Evolutionary conservation across 257 asterid species (phyloP).

Genomic region (Solanum virginianum): DNA sequence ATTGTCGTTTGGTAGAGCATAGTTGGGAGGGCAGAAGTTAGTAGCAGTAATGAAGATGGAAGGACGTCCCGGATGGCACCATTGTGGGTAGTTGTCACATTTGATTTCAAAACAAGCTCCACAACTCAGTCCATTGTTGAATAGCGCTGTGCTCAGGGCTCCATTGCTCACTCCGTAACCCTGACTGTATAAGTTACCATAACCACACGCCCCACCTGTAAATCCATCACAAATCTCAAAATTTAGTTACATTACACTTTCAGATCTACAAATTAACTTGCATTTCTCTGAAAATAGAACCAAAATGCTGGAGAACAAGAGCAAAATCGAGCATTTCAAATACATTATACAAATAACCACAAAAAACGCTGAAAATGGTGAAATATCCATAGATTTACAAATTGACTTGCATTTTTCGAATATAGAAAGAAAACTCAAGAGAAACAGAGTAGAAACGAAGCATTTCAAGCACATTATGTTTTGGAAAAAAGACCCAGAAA

Average conservation of each 20-base stretch:
- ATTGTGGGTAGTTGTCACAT: conserved; percentile 43
- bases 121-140: conserved; percentile 62
- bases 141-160: conserved; percentile 83
- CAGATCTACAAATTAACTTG: neutral
- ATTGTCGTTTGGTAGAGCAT: conserved; percentile 58
- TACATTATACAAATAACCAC: neutral
- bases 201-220: conserved; percentile 88
- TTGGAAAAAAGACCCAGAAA: neutral
- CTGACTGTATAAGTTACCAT: conserved; percentile 78
- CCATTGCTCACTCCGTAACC: conserved; percentile 88
- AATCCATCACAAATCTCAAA: neutral
- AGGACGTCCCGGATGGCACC: conserved; percentile 70
- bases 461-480: neutral
- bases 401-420: neutral
- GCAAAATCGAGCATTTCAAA: neutral
- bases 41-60: conserved; percentile 76
- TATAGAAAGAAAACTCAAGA: neutral
- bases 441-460: neutral
- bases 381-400: conserved; percentile 40
- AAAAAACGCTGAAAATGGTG: neutral
- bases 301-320: neutral
- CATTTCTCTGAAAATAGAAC: neutral
- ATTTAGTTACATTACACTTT: neutral
- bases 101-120: conserved; percentile 80
- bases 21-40: conserved; percentile 81